Percentiles rank a stretch among this genome's conserved stretches.
Conservation (phyloP, 1,284 basidiomycete genomes). For the Rhodotorula sp. region DNA sequence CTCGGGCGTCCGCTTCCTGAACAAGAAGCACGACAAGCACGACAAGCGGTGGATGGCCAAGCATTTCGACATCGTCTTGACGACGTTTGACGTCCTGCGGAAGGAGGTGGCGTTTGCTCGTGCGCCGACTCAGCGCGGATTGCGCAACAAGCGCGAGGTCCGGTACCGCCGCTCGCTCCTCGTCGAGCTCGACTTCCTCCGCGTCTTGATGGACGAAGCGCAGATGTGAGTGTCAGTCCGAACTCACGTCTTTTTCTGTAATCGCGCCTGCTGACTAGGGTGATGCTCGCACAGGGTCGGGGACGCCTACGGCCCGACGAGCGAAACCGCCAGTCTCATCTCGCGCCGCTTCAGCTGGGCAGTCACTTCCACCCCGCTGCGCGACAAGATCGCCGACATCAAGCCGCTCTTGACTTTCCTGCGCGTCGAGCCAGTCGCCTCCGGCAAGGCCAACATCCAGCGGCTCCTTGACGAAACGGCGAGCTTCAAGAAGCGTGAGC, state of each 20-base stretch:
- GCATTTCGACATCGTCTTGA: constrained; percentile 41
- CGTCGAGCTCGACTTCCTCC: constrained; percentile 42
- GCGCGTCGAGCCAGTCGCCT: constrained; percentile 37
- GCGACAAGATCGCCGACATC: constrained; percentile 41
- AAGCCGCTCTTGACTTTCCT: constrained; percentile 39
- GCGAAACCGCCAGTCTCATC: constrained; percentile 42
- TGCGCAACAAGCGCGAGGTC: constrained; percentile 27
- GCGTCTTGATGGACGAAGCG: constrained; percentile 44
- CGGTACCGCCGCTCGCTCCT: constrained; percentile 38
- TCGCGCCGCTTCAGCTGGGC: constrained; percentile 41
- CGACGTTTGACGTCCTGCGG: constrained; percentile 42
- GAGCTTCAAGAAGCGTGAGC: constrained; percentile 28
- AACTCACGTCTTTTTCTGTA: too few relatives aligned
- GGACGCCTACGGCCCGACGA: constrained; percentile 24
- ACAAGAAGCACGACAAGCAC: neutral
- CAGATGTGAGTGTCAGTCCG: constrained; percentile 42
- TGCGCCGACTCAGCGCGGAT: constrained; percentile 36
- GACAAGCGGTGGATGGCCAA: constrained; percentile 14
- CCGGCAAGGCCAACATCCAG: constrained; percentile 9
- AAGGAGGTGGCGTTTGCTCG: constrained; percentile 38
- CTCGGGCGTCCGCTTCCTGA: constrained; percentile 27
- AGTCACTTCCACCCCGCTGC: constrained; percentile 43
- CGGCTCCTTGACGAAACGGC: constrained; percentile 33
- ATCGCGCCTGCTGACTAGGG: too few relatives aligned
- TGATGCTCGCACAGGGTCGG: too few relatives aligned